Evolutionary conservation across 2,329 filamentous ascomycete species (phyloP), one percentile per base, ranked within the genome.

Genomic region (Penicillium polonicum): DNA sequence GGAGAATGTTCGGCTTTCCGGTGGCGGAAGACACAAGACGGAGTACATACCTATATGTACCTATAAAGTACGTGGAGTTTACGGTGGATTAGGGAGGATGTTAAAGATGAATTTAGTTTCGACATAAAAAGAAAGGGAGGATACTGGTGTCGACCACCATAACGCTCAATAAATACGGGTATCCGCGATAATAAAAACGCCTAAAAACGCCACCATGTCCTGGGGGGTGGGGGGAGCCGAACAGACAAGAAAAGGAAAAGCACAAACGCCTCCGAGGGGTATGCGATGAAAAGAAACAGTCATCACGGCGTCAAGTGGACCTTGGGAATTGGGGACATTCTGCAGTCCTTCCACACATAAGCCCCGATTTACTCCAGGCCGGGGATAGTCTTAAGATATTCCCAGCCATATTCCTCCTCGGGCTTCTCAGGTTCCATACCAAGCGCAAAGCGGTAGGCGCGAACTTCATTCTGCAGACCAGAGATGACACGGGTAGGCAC

Each of bases 401-500:
- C 76, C 74, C 76, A 81, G 27, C 79, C 79, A 56, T 73, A 79
- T 65, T 81, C 79, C 29, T 80, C 78, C 58, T 81, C 78, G 1
- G 74, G 73, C 58, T 75, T 77, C 67, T 81, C 78, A 2, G 74
- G 66, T 58, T 80, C 78, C 75, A 80, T 76, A 3, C 78, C 78
- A 43, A 81, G 66, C 7, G 77, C 76, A 54, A 78, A 74, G 57
- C 79, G 75, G 55, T 79, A 76, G 41, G 77, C 77, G 36, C 79
- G 74, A 23, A 81, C 78, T 61, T 81, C 78, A 44, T 78, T 79
- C 65, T 81, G 79, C 15, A 81, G 68, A 15, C 78, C 79, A 10
- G 75, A 68, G 15, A 81, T 70, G 52, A 81, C 65, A 13, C 76
- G 73, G 27, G 79, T 66, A 5, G 78, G 78, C 19, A 74, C 59